Conservation (phyloP, 1,139 yeast species). For the Hyphopichia wangnamkhiaoensis region DNA sequence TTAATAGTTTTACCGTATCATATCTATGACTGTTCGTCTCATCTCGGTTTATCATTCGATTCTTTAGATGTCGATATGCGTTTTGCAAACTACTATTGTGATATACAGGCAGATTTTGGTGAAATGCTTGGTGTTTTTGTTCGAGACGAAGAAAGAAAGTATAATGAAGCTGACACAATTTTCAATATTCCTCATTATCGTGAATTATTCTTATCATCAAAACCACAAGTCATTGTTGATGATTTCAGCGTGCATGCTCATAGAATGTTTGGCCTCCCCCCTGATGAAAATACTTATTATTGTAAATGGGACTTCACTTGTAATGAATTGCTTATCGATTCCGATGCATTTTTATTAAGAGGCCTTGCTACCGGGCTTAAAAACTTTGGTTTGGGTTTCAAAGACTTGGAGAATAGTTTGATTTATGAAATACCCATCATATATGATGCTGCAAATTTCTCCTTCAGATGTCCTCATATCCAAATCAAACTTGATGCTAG, state of each 20-base stretch:
- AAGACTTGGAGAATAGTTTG: slow-evolving; percentile 75
- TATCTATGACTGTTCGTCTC: slow-evolving; percentile 65
- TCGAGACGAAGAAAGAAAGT: slow-evolving; percentile 13
- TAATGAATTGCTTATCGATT: slow-evolving; percentile 57
- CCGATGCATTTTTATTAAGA: slow-evolving; percentile 50
- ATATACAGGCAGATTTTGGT: slow-evolving; percentile 61
- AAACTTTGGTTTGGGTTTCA: slow-evolving; percentile 62
- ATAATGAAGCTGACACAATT: slow-evolving; percentile 19
- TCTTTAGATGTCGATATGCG: slow-evolving; percentile 74
- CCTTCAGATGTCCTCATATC: slow-evolving; percentile 45
- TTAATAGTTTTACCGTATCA: slow-evolving; percentile 71
- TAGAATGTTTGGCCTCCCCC: slow-evolving; percentile 90
- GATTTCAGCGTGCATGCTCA: slow-evolving; percentile 79
- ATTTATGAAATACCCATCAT: slow-evolving; percentile 56
- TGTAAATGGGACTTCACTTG: slow-evolving; percentile 87
- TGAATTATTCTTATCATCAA: slow-evolving; percentile 15
- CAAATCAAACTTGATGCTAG: slow-evolving; percentile 24
- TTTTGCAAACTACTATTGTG: slow-evolving; percentile 93
- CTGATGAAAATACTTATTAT: slow-evolving; percentile 80
- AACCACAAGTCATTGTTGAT: slow-evolving; percentile 51
- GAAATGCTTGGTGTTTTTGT: slow-evolving; percentile 44
- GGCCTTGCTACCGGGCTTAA: slow-evolving; percentile 44
- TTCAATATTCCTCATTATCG: slow-evolving; percentile 29
- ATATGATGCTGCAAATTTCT: slow-evolving; percentile 68
- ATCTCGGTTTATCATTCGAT: slow-evolving; percentile 64